Conservation (phyloP, 495 filamentous ascomycete species). For the Lichenothelia convexa region DNA sequence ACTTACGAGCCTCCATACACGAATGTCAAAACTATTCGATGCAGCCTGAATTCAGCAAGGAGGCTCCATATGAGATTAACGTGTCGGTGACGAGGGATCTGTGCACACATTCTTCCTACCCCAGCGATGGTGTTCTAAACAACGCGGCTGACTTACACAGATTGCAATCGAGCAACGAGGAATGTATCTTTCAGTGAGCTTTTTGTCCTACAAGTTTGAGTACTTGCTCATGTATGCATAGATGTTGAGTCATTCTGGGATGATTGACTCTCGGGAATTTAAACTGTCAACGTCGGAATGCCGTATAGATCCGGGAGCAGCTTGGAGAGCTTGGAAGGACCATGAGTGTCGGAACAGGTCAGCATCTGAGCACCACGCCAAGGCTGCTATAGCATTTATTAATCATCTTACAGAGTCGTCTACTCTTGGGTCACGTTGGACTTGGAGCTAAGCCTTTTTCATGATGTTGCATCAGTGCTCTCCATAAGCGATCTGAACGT, state of each 20-base stretch:
- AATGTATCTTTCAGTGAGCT: conserved; percentile 1
- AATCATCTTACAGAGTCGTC: conserved; percentile 1
- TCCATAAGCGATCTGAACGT: conserved; percentile 7
- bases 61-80: too few relatives aligned
- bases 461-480: conserved; percentile 4
- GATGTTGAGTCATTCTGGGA: conserved; percentile 9
- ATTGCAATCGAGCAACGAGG: conserved; percentile 1
- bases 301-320: conserved; percentile 1
- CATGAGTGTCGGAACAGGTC: conserved; percentile 8
- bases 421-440: conserved; percentile 7
- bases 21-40: too few relatives aligned
- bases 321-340: conserved; percentile 7
- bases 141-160: not conserved
- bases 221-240: not conserved
- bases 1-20: too few relatives aligned
- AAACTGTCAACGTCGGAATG: conserved; percentile 1
- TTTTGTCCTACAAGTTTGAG: not conserved
- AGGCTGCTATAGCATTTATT: too few relatives aligned
- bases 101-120: too few relatives aligned
- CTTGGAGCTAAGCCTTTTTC: conserved; percentile 7
- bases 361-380: too few relatives aligned
- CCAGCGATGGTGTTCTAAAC: too few relatives aligned
- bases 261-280: conserved; percentile 5
- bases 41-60: too few relatives aligned
- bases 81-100: too few relatives aligned